Conservation (phyloP, 73 alveolate species). For the Tetrahymena malaccensis region DNA sequence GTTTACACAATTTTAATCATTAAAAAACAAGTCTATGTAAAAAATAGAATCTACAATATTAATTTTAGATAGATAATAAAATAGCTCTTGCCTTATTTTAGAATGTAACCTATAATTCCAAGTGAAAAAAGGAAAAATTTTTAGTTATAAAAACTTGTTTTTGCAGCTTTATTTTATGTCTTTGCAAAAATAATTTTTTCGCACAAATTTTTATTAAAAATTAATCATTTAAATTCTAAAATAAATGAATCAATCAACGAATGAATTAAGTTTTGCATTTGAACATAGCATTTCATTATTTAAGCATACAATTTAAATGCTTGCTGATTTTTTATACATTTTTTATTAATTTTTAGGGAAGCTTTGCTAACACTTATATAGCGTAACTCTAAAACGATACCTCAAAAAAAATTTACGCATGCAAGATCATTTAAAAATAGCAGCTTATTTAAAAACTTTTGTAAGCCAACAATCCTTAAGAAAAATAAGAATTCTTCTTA, state of each 20-base stretch:
- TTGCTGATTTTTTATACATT: background rate
- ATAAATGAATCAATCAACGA: too few relatives aligned
- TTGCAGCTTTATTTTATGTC: background rate
- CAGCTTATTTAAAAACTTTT: slow-evolving; percentile 4
- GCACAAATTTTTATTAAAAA: too few relatives aligned
- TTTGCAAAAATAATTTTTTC: too few relatives aligned
- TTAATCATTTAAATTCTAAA: too few relatives aligned
- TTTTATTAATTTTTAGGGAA: background rate
- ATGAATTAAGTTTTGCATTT: too few relatives aligned
- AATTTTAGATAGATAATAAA: too few relatives aligned
- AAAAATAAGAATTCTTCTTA: background rate
- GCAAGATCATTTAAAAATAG: slow-evolving; percentile 23
- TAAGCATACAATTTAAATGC: background rate
- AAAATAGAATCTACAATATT: background rate
- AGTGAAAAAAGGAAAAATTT: too few relatives aligned
- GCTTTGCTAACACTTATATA: slow-evolving; percentile 35
- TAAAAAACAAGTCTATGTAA: background rate
- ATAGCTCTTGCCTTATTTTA: background rate
- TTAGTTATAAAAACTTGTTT: background rate
- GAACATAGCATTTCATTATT: too few relatives aligned
- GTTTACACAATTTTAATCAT: background rate
- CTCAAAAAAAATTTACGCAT: slow-evolving; percentile 12
- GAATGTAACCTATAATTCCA: too few relatives aligned
- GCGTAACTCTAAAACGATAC: slow-evolving; percentile 22
- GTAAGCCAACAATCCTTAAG: slow-evolving; percentile 21